Percentiles rank a stretch among this genome's conserved stretches.
phyloP scores from a whole-genome alignment of 83 land plant genomes.

The Picea mariana region DNA sequence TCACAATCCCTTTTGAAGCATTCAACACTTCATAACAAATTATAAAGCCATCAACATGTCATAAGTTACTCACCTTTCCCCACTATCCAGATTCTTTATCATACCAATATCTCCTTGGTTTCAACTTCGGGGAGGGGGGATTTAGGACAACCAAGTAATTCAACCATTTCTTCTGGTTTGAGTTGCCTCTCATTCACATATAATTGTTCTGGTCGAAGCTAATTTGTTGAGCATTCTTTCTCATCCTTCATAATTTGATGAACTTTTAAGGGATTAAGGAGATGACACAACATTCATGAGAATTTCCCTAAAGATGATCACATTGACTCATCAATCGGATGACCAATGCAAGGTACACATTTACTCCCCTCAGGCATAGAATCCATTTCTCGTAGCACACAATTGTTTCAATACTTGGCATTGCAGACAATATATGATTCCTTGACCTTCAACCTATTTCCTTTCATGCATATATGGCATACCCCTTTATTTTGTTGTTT shows the following conservation, averaged over 20 bases:
- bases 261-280: slow-evolving; percentile 84
- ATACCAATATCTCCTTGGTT: slow-evolving; percentile 96
- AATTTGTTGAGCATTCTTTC: slow-evolving; percentile 92
- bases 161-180: slow-evolving; percentile 79
- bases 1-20: too few species aligned
- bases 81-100: slow-evolving; percentile 95
- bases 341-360: too few species aligned
- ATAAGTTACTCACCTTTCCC: slow-evolving; percentile 81
- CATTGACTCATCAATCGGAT: slow-evolving; percentile 23
- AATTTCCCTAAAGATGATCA: slow-evolving; percentile 65
- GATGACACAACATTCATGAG: slow-evolving; percentile 62
- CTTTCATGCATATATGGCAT: slow-evolving; percentile 72
- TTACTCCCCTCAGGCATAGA: slow-evolving; percentile 98
- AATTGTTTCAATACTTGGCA: slow-evolving; percentile 69
- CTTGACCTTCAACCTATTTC: slow-evolving; percentile 62
- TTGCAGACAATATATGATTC: slow-evolving; percentile 81
- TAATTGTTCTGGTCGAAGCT: slow-evolving; percentile 89
- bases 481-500: slow-evolving; percentile 58
- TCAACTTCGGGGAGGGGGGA: slow-evolving; percentile 74
- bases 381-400: slow-evolving; percentile 83
- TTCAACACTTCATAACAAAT: background rate
- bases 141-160: slow-evolving; percentile 65
- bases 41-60: background rate
- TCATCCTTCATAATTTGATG: slow-evolving; percentile 96
- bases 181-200: slow-evolving; percentile 76